A percentile compares a stretch with the other conserved stretches of the same genome.
phyloP scores from a whole-genome alignment of 2,329 filamentous ascomycete species.

The Chrysoporthe cubensis region DNA sequence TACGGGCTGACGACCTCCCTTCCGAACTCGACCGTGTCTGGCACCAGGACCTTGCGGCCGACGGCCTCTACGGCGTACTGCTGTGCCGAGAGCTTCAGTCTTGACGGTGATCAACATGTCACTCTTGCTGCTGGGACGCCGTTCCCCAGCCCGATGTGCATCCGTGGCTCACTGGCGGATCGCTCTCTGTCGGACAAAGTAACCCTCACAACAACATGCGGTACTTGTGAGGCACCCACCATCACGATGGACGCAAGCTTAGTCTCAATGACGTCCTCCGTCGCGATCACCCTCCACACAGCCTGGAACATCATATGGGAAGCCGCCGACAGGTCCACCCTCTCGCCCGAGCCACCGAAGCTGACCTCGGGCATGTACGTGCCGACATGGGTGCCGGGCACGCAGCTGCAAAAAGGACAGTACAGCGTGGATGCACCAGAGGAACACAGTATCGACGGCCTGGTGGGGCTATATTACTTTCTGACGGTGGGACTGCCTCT shows the following conservation, averaged over 20 bases:
- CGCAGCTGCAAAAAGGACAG: neutral
- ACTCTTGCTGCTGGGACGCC: neutral
- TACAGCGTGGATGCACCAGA: neutral
- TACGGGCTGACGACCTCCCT: neutral
- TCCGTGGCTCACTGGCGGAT: neutral
- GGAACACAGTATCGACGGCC: neutral
- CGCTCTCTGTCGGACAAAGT: neutral
- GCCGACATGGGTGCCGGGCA: constrained; percentile 2
- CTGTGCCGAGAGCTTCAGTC: neutral
- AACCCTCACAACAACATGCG: neutral
- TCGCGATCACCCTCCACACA: neutral
- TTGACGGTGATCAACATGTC: neutral
- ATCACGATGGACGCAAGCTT: neutral
- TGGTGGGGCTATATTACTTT: neutral
- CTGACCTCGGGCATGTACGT: constrained; percentile 6
- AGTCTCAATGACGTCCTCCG: neutral
- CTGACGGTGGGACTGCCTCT: neutral
- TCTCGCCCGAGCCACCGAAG: neutral
- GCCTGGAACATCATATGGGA: neutral
- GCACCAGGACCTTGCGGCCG: neutral
- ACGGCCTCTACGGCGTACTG: neutral
- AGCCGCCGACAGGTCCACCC: neutral
- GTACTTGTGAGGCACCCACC: neutral
- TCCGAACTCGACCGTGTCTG: neutral
- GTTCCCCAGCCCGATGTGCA: neutral